Base-by-base conservation (phyloP, 2,329 filamentous ascomycete species). In the Aspergillus versicolor region DNA sequence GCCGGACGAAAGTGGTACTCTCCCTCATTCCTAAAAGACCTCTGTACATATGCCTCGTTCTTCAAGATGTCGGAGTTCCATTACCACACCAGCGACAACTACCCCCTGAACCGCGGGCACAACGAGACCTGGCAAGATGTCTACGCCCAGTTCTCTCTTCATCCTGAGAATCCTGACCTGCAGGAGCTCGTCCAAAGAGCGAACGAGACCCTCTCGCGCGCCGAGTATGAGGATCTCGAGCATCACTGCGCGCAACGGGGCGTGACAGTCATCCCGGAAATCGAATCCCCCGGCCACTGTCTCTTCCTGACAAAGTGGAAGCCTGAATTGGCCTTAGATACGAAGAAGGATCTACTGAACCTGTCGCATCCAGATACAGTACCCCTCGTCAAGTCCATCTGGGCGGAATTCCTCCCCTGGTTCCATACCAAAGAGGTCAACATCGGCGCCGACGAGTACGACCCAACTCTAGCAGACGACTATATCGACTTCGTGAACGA, bases 21-120 rank as follows among this genome's bases (percentile, higher is more conserved):
- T 0, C 71, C 76, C 6, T 72, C 77, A 13, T 85, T 84, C 59
- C 63, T 86, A 15, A 74, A 77, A 41, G 82, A 85, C n/a, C 71
- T 86, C 60, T 86, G 84, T 67, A 77, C 79, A 0, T 86, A 85
- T 67, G 79, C 84, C 60, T 85, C 82, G 27, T 85, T 82, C 65
- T 86, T 84, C 72, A 86, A 86, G 63, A 79, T 85, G 61, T 85
- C 84, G 60, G 79, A 79, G 1, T 81, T 86, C 52, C 84, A 86
- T 44, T 68, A 85, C 17, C 84, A 86, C 64, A 73, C 84, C 3
- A 83, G 79, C 58, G 84, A 86, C 65, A 85, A 85, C 61, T 78
- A 81, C 43, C 82, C 82, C 37, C 71, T 78, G 1, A 71, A 75
- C 21, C 73, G 78, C 17, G 84, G 84, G 46, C 76, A 74, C 3